Base-by-base conservation (phyloP, 2,329 filamentous ascomycete genomes). In the Celoporthe dispersa region DNA sequence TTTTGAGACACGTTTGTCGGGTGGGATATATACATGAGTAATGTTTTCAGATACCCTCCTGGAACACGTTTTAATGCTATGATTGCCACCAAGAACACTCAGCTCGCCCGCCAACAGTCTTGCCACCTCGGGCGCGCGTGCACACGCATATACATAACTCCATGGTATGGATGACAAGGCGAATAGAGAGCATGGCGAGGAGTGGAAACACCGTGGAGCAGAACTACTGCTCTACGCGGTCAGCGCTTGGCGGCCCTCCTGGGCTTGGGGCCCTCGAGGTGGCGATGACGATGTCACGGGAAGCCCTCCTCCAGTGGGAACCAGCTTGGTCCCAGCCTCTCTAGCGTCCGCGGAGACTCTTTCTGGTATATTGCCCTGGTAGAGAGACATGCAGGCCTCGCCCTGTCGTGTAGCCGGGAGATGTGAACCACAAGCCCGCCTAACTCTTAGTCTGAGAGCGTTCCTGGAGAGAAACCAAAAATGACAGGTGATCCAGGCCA, bases 361-460 rank as follows among this genome's bases (percentile, higher is more conserved):
- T 31, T 35, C 67, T 60, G 60, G 53, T 64, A 65, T 37, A 16
- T 62, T 28, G 64, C 28, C 53, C 48, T 63, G 41, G 44, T 44
- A 63, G 70, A 67, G 39, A 33, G 44, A 33, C 51, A 71, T 71
- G 67, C 70, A 71, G 55, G 67, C 44, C 64, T 64, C 48, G 48
- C 16, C 39, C 69, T 71, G 70, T 71, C 64, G 64, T 66, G 64
- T 66, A 66, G 64, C 64, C 51, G 53, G 64, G 64, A 28, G 25
- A 37, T 44, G 31, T n/a, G 51, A 1, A 48, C 28, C 53, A 66
- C 64, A 39, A 33, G 55, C n/a, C 64, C n/a, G 44, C n/a, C 44
- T 48, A 6, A n/a, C 44, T 48, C 22, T n/a, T 48, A 44, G 35
- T 59, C n/a, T 66, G 25, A 39, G 39, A 8, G n/a, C 51, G 37